Percentiles rank a stretch among this genome's conserved stretches.
These are phyloP conservation scores for Talaromyces amestolkiae DNA, from an alignment of 2,329 filamentous ascomycete genomes.

Conservation along the genomic window DNA sequence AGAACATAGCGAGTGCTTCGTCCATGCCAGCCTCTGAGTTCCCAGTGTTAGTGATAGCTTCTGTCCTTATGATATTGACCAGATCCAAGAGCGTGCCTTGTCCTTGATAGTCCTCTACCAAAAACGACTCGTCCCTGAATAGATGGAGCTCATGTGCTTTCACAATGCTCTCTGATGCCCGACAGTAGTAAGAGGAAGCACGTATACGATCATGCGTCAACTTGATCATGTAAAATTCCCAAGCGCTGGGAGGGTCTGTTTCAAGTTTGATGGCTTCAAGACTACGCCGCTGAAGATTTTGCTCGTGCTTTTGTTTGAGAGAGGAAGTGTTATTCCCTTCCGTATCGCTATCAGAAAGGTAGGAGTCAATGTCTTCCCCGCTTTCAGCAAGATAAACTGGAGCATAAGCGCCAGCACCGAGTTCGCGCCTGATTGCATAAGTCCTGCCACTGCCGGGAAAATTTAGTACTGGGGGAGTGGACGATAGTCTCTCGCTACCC, in stretches of 20 bases:
- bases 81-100: slow-evolving; percentile 94
- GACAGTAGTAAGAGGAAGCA: slow-evolving; percentile 53
- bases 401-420: slow-evolving; percentile 91
- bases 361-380: slow-evolving; percentile 50
- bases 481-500: slow-evolving; percentile 57
- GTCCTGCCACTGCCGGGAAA: slow-evolving; percentile 64
- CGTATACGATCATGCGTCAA: slow-evolving; percentile 74
- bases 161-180: slow-evolving; percentile 74
- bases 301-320: slow-evolving; percentile 21
- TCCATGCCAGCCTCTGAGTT: slow-evolving; percentile 69
- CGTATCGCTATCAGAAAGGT: slow-evolving; percentile 32
- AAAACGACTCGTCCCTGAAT: slow-evolving; percentile 83
- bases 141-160: slow-evolving; percentile 87
- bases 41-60: slow-evolving; percentile 51
- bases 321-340: slow-evolving; percentile 23
- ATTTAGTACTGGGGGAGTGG: slow-evolving; percentile 62
- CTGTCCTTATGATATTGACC: slow-evolving; percentile 77
- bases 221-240: slow-evolving; percentile 97
- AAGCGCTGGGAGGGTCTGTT: slow-evolving; percentile 71
- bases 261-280: slow-evolving; percentile 95
- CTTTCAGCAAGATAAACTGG: slow-evolving; percentile 89
- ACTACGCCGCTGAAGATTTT: slow-evolving; percentile 44
- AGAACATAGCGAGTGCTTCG: slow-evolving; percentile 91
- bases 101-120: slow-evolving; percentile 81
- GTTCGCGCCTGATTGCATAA: slow-evolving; percentile 78